Base-by-base conservation (phyloP, 805 yeast species). In the Candida boleticola region DNA sequence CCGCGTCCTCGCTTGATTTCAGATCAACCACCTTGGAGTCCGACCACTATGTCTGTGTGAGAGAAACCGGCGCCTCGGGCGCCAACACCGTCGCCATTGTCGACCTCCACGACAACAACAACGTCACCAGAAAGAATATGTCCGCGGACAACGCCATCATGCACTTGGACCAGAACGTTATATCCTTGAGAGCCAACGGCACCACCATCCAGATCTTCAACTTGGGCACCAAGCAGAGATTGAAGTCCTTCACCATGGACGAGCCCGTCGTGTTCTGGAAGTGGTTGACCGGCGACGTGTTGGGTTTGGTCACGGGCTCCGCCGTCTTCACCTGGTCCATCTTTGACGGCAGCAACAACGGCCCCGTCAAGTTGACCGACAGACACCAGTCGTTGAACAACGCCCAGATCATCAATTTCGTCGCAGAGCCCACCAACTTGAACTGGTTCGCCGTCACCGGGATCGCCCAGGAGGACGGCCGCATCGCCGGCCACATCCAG, bases 361-460 rank as follows among this genome's bases (percentile, higher is more conserved):
- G 89, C n/a, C 99, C 99, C 22, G 72, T 73, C 37, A 77, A 79
- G 57, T 71, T 93, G 57, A 81, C 97, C 36, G 83, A 83, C 46
- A 83, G 97, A 66, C 97, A 93, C 66, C 82, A 80, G 30, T 74
- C 84, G 35, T 74, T 93, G 56, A 75, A 74, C 61, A 83, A 82
- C 54, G 79, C 88, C 52, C 99, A 93, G 70, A 83, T 93, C 58
- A 93, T 95, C 65, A 90, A 86, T 67, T 82, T 93, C 58, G 88
- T 84, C 31, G 82, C 89, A 47, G 95, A 89, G 60, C 77, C 79
- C 19, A 16, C 35, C 7, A 82, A 77, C 49, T 76, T 82, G 43
- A 85, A 86, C 56, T 93, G 99, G 99, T 84, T 89, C 64, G 97
- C 97, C 18, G 78, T 90, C 43, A 89, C 88, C 47, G 99, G 99